Evolutionary conservation across 2,329 filamentous ascomycete genomes (phyloP).

Genomic region (Fusarium verrucosum): DNA sequence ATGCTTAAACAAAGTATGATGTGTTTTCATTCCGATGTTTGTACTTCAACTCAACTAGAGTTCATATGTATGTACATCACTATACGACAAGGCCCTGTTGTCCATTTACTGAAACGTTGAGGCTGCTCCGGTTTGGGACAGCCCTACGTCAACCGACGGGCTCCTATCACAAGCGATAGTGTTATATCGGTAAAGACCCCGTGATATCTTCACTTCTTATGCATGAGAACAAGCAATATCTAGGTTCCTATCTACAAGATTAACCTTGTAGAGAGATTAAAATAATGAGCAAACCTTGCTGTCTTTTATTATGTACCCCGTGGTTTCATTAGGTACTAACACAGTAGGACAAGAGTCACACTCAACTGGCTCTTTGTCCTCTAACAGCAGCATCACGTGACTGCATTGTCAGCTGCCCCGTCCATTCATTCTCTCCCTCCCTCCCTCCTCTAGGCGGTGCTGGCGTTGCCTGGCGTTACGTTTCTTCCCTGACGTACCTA

Average conservation of each 20-base stretch:
- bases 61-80: too few species aligned
- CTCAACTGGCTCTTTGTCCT: conserved; percentile 19
- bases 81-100: not conserved
- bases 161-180: conserved; percentile 6
- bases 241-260: not conserved
- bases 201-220: not conserved
- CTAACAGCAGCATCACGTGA: conserved; percentile 40
- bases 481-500: conserved; percentile 53
- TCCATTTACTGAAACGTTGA: not conserved
- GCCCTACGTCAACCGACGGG: not conserved
- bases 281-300: not conserved
- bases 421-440: conserved; percentile 28
- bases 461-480: conserved; percentile 45
- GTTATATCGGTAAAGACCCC: conserved; percentile 1
- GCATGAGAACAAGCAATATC: not conserved
- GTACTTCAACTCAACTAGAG: too few species aligned
- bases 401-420: conserved; percentile 39
- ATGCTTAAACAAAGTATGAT: not conserved
- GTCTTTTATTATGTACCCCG: not conserved
- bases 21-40: conserved; percentile 8
- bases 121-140: not conserved
- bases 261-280: not conserved
- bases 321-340: too few species aligned
- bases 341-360: too few species aligned
- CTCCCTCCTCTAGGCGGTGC: conserved; percentile 27